Percentiles rank a stretch among this genome's conserved stretches.
Evolutionary conservation across 345 rosid genomes (phyloP).

Genomic region (Citrus inodora): DNA sequence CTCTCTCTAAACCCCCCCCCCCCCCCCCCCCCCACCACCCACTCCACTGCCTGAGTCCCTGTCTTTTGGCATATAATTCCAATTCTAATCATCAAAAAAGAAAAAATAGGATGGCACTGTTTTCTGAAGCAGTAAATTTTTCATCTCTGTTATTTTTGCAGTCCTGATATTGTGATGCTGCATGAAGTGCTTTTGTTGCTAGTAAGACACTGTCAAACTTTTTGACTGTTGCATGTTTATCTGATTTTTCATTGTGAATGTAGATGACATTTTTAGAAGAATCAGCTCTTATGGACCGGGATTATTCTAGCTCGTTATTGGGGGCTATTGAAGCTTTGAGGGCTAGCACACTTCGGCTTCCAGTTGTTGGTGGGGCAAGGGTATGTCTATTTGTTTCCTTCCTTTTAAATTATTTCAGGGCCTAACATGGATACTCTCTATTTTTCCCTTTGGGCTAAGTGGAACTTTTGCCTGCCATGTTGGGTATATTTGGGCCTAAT

Average conservation of each 20-base stretch:
- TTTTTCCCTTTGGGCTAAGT: background rate
- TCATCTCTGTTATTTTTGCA: background rate
- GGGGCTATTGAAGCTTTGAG: conserved; percentile 74
- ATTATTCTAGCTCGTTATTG: conserved; percentile 59
- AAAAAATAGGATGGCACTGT: background rate
- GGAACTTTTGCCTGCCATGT: background rate
- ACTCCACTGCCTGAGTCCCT: too few species aligned
- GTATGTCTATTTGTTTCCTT: conserved; percentile 28
- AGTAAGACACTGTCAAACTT: background rate
- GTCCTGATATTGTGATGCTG: background rate
- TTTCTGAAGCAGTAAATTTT: background rate
- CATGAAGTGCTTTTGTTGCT: background rate
- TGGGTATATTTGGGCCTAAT: conserved; percentile 7
- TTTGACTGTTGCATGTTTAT: background rate
- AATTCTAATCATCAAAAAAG: background rate
- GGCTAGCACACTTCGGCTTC: conserved; percentile 87
- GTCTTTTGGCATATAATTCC: background rate
- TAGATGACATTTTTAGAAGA: conserved; percentile 71
- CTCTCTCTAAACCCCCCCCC: background rate
- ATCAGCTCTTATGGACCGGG: conserved; percentile 51
- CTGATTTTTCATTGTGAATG: conserved; percentile 16
- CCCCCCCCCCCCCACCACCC: background rate
- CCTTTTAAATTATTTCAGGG: background rate
- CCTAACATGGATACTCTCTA: background rate
- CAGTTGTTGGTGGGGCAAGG: conserved; percentile 75